phyloP scores from a whole-genome alignment of 179 eudicot genomes.

The Amaranthus tricolor region DNA sequence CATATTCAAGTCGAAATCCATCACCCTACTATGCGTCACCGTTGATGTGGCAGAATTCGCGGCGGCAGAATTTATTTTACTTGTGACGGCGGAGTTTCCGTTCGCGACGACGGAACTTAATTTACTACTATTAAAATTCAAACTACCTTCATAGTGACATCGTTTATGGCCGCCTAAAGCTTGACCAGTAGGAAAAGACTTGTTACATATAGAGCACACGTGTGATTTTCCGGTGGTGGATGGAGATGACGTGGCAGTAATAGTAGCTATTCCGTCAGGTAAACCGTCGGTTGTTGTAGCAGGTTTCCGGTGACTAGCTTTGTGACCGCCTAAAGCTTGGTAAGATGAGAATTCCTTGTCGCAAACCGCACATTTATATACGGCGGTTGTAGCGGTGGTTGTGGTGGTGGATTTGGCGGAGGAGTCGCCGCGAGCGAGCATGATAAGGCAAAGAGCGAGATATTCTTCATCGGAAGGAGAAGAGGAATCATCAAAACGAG shows the following conservation, averaged over 20 bases:
- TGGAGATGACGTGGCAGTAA: slow-evolving; percentile 15
- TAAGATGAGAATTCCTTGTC: slow-evolving; percentile 29
- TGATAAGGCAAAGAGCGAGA: slow-evolving; percentile 66
- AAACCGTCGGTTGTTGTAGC: neutral
- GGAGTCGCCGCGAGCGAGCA: slow-evolving; percentile 58
- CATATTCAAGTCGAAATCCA: slow-evolving; percentile 50
- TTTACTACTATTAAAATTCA: neutral
- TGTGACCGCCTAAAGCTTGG: slow-evolving; percentile 37
- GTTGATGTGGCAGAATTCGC: slow-evolving; percentile 18
- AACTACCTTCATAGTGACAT: slow-evolving; percentile 22
- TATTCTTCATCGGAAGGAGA: slow-evolving; percentile 58
- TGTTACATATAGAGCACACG: slow-evolving; percentile 8
- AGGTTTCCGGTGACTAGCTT: slow-evolving; percentile 32
- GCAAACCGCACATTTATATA: slow-evolving; percentile 36
- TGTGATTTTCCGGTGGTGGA: slow-evolving; percentile 3
- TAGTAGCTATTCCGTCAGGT: neutral
- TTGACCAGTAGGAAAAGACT: slow-evolving; percentile 41
- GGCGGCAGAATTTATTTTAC: neutral
- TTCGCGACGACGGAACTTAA: neutral
- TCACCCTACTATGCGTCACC: slow-evolving; percentile 20
- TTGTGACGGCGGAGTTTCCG: slow-evolving; percentile 11
- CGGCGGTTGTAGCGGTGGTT: neutral
- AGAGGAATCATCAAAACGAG: slow-evolving; percentile 25
- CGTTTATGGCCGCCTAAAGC: slow-evolving; percentile 67
- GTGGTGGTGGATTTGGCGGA: neutral